Evolutionary conservation across 2,329 filamentous ascomycete species (phyloP).

Genomic region (Chrysosporium keratinophilum): DNA sequence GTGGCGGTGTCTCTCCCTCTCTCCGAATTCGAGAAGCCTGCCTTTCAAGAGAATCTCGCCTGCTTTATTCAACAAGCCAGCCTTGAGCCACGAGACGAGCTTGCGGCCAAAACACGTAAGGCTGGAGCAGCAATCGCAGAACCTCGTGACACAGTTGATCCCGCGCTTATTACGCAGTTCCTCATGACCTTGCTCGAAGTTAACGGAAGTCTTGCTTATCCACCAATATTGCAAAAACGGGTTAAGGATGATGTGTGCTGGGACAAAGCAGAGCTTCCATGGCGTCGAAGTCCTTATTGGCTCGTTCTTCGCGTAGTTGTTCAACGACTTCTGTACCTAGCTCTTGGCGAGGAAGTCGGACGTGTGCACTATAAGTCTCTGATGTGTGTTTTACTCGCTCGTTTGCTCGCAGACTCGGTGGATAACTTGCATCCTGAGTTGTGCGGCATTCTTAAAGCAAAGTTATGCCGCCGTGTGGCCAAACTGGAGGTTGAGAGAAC

Average conservation of each 20-base stretch:
- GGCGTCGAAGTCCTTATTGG: constrained; percentile 47
- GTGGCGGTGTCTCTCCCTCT: constrained; percentile 26
- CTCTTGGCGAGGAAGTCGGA: constrained; percentile 36
- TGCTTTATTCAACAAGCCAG: constrained; percentile 30
- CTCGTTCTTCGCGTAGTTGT: constrained; percentile 45
- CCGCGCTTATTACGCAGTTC: constrained; percentile 44
- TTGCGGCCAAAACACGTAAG: constrained; percentile 33
- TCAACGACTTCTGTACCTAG: constrained; percentile 37
- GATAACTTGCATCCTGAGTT: constrained; percentile 19
- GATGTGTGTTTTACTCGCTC: constrained; percentile 40
- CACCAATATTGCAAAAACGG: constrained; percentile 16
- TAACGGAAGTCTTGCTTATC: constrained; percentile 25
- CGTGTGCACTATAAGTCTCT: constrained; percentile 40
- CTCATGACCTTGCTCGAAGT: constrained; percentile 34
- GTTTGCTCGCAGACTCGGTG: constrained; percentile 25
- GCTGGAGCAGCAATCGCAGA: constrained; percentile 31
- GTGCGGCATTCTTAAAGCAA: constrained; percentile 33
- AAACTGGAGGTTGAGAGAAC: constrained; percentile 27
- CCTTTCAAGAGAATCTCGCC: constrained; percentile 24
- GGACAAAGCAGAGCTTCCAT: constrained; percentile 29
- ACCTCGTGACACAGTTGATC: constrained; percentile 41
- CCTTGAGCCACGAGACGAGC: constrained; percentile 26
- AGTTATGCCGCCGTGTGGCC: constrained; percentile 32
- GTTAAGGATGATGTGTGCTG: constrained; percentile 45
- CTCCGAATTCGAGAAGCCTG: constrained; percentile 18